A percentile compares a stretch with the other conserved stretches of the same genome.
phyloP scores from a whole-genome alignment of 805 yeast genomes.

The Lipomyces chichibuensis region DNA sequence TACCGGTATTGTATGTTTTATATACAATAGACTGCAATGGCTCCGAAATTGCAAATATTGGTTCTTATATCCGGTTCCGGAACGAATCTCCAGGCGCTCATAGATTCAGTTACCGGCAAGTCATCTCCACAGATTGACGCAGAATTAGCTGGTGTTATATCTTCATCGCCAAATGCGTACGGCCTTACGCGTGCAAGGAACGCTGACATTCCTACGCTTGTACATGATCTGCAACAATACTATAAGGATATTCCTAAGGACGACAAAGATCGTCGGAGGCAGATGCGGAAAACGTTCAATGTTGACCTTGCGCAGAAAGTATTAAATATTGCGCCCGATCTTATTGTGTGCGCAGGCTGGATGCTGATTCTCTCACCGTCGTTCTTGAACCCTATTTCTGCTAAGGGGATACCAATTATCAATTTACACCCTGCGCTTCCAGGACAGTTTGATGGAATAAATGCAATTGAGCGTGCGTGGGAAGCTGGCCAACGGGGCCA shows the following conservation, averaged over 20 bases:
- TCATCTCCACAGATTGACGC: slow-evolving; percentile 43
- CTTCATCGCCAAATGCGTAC: slow-evolving; percentile 83
- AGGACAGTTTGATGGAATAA: slow-evolving; percentile 95
- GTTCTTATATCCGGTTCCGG: slow-evolving; percentile 95
- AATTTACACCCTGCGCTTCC: slow-evolving; percentile 97
- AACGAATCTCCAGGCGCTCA: slow-evolving; percentile 91
- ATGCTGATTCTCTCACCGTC: slow-evolving; percentile 84
- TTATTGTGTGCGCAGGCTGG: slow-evolving; percentile 99
- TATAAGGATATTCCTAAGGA: slow-evolving; percentile 76
- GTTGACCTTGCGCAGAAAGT: slow-evolving; percentile 73
- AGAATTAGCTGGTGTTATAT: slow-evolving; percentile 73
- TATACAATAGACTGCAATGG: neutral
- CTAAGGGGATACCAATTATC: slow-evolving; percentile 72
- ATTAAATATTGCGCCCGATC: slow-evolving; percentile 68
- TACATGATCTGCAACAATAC: slow-evolving; percentile 72
- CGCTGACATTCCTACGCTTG: slow-evolving; percentile 66
- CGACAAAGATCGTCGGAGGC: slow-evolving; percentile 57
- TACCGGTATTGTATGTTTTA: neutral
- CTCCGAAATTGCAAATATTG: slow-evolving; percentile 45
- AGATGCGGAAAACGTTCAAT: slow-evolving; percentile 73
- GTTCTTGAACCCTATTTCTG: slow-evolving; percentile 67
- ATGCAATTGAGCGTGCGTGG: slow-evolving; percentile 97
- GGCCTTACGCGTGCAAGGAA: slow-evolving; percentile 80
- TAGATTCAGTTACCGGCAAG: slow-evolving; percentile 52
- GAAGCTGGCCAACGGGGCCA: slow-evolving; percentile 87